Conservation (phyloP, 345 rosid species). For the Streptanthus diversifolius region DNA sequence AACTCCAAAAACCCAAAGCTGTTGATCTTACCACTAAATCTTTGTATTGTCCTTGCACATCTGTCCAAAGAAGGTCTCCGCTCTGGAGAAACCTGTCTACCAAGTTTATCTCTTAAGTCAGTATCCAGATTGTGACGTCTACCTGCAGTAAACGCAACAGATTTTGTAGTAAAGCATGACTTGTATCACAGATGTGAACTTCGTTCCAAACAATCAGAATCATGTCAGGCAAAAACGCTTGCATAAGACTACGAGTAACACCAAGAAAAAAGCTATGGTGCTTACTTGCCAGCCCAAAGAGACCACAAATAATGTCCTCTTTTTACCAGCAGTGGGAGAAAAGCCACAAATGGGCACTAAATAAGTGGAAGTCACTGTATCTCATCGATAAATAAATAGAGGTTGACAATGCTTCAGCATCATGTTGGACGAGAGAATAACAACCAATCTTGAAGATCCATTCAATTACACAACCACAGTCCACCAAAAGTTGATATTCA, state of each 20-base stretch:
- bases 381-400: conserved; percentile 33
- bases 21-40: conserved; percentile 52
- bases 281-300: conserved; percentile 56
- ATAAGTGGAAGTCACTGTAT: conserved; percentile 33
- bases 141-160: conserved; percentile 47
- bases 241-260: conserved; percentile 44
- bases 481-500: conserved; percentile 26
- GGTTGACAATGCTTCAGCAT: conserved; percentile 40
- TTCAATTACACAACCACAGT: conserved; percentile 30
- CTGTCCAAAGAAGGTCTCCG: conserved; percentile 52
- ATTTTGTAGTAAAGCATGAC: conserved; percentile 33
- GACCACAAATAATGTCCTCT: conserved; percentile 45
- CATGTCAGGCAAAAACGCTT: conserved; percentile 17
- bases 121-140: conserved; percentile 50
- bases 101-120: conserved; percentile 86
- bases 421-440: conserved; percentile 43
- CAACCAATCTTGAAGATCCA: conserved; percentile 43
- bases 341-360: conserved; percentile 34
- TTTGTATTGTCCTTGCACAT: conserved; percentile 42
- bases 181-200: conserved; percentile 13
- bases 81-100: conserved; percentile 62
- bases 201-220: conserved; percentile 31
- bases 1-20: conserved; percentile 15
- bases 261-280: conserved; percentile 46
- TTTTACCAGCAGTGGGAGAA: conserved; percentile 41